Percentiles rank a stretch among this genome's conserved stretches.
Evolutionary conservation across 2,329 filamentous ascomycete genomes (phyloP).

Genomic region (Sphaerostilbella broomeana): DNA sequence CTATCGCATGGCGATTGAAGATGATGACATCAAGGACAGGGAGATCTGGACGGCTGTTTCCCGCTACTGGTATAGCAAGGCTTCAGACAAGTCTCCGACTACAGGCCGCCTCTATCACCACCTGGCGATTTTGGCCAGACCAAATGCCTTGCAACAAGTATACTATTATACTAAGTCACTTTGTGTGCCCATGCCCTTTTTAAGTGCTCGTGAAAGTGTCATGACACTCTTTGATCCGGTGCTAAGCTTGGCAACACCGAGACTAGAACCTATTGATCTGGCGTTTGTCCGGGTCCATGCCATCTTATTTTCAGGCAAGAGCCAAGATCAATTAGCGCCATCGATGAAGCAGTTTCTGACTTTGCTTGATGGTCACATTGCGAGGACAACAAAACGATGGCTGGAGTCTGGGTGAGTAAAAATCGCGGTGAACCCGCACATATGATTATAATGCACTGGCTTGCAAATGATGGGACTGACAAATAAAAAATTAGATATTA

Average conservation of each 20-base stretch:
- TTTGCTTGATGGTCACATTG: constrained; percentile 52
- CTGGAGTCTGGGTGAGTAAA: constrained; percentile 37
- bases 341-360: constrained; percentile 44
- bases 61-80: constrained; percentile 76
- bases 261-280: constrained; percentile 41
- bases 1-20: constrained; percentile 86
- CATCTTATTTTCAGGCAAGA: constrained; percentile 52
- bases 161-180: constrained; percentile 67
- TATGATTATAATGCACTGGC: too few species aligned
- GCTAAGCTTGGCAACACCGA: constrained; percentile 31
- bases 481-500: constrained; percentile 22
- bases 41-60: constrained; percentile 79
- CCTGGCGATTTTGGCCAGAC: constrained; percentile 69
- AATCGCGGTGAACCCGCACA: too few species aligned
- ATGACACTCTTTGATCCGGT: constrained; percentile 61
- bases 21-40: constrained; percentile 65
- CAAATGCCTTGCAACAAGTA: constrained; percentile 62
- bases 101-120: constrained; percentile 83
- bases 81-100: constrained; percentile 67
- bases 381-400: constrained; percentile 44
- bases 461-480: neutral
- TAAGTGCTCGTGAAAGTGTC: constrained; percentile 61
- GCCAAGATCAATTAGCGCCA: constrained; percentile 38
- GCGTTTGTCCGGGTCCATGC: constrained; percentile 59
- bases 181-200: constrained; percentile 61